phyloP scores from a whole-genome alignment of 208 protist genomes.

The Sergeia podlipaevii region DNA sequence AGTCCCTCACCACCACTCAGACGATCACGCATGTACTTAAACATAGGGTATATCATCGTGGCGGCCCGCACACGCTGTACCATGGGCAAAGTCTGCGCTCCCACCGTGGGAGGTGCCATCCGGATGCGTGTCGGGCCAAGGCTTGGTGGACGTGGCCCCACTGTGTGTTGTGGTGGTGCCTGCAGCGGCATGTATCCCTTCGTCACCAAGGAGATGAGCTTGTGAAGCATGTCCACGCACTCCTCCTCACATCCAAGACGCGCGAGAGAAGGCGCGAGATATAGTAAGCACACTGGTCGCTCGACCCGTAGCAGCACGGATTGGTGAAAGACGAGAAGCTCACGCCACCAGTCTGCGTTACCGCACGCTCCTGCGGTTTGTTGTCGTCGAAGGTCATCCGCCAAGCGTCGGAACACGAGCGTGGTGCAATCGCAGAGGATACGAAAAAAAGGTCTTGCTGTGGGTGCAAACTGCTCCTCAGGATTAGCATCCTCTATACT shows the following conservation, averaged over 20 bases:
- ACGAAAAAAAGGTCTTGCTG: constrained; percentile 23
- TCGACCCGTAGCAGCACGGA: constrained; percentile 35
- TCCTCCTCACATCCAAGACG: constrained; percentile 57
- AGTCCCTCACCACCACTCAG: constrained; percentile 43
- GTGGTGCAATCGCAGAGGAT: constrained; percentile 52
- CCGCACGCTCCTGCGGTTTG: constrained; percentile 57
- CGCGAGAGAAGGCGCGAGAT: constrained; percentile 63
- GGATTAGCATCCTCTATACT: too few species aligned
- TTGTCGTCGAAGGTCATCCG: constrained; percentile 53
- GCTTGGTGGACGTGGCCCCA: background rate
- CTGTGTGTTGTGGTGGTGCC: constrained; percentile 21
- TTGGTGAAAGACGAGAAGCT: constrained; percentile 58
- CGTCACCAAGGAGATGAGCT: constrained; percentile 58
- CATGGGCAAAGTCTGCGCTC: constrained; percentile 34
- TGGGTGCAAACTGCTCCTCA: too few species aligned
- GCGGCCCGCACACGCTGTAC: constrained; percentile 57
- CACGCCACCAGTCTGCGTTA: constrained; percentile 73
- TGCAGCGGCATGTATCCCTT: constrained; percentile 63
- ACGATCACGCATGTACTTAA: constrained; percentile 37
- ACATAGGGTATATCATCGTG: constrained; percentile 56
- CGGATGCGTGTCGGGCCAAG: constrained; percentile 58
- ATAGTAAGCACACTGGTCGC: constrained; percentile 52
- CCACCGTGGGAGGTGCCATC: constrained; percentile 44
- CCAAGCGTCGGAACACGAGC: constrained; percentile 50
- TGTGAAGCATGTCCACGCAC: constrained; percentile 61